A percentile compares a stretch with the other conserved stretches of the same genome.
phyloP scores from a whole-genome alignment of 352 stramenopile species.

The Pythium rhizo-oryzae region DNA sequence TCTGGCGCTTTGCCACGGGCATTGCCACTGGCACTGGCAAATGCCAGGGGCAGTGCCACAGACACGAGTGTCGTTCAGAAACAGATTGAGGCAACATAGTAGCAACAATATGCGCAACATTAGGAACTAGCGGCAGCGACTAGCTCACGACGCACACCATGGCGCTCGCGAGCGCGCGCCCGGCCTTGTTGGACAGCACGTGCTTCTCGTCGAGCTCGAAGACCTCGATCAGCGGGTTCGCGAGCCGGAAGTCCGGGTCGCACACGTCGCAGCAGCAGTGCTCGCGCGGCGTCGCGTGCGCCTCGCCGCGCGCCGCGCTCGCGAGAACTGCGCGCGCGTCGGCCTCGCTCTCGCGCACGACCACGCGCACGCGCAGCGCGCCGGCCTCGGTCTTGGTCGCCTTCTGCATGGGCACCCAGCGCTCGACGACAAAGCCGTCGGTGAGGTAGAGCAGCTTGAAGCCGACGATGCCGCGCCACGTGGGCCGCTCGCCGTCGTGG shows the following conservation, averaged over 20 bases:
- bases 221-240: conserved; percentile 22
- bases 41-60: too few species aligned
- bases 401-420: conserved; percentile 26
- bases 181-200: conserved; percentile 3
- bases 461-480: conserved; percentile 22
- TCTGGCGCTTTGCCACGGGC: too few species aligned
- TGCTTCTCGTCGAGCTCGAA: conserved; percentile 27
- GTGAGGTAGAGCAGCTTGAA: conserved; percentile 15
- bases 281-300: conserved; percentile 10
- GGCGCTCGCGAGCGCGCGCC: conserved; percentile 6
- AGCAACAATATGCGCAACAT: too few species aligned
- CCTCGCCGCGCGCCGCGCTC: too few species aligned
- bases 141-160: conserved; percentile 8
- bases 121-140: too few species aligned
- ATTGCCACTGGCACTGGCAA: too few species aligned
- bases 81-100: too few species aligned
- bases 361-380: conserved; percentile 20
- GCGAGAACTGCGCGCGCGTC: conserved; percentile 14
- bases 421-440: conserved; percentile 22
- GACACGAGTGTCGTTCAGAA: too few species aligned
- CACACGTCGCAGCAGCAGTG: conserved; percentile 29
- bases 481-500: conserved; percentile 7
- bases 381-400: conserved; percentile 25
- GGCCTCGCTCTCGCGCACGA: conserved; percentile 19
- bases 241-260: conserved; percentile 22